phyloP scores from a whole-genome alignment of 495 filamentous ascomycete species.

The Bombardia bombarda region DNA sequence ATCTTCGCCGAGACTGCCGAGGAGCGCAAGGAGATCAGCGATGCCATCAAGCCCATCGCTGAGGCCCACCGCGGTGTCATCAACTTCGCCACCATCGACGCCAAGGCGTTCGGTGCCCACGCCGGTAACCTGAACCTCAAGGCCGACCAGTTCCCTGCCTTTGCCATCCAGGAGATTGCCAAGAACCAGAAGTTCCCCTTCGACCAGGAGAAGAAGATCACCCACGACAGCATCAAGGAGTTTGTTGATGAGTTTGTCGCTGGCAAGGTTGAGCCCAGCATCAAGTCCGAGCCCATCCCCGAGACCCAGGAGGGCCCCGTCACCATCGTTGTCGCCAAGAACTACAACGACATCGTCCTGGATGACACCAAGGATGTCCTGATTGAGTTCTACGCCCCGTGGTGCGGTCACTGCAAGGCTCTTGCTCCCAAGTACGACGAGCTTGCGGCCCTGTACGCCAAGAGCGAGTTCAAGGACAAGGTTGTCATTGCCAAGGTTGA shows the following conservation, averaged over 20 bases:
- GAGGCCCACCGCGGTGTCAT: constrained; percentile 71
- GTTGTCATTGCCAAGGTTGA: constrained; percentile 97
- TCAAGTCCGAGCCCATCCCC: constrained; percentile 97
- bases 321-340: constrained; percentile 84
- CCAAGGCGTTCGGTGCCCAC: constrained; percentile 89
- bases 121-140: constrained; percentile 96
- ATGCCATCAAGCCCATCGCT: constrained; percentile 55
- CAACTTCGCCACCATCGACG: constrained; percentile 98
- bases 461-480: constrained; percentile 66
- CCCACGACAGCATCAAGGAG: constrained; percentile 60
- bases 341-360: constrained; percentile 86
- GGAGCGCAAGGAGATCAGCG: constrained; percentile 73
- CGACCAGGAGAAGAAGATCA: constrained; percentile 77
- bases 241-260: constrained; percentile 85
- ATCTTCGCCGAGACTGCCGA: constrained; percentile 94
- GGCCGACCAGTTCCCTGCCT: constrained; percentile 87
- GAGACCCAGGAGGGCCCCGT: constrained; percentile 91
- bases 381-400: constrained; percentile 96
- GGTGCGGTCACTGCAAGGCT: constrained; percentile 99
- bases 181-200: constrained; percentile 98
- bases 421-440: constrained; percentile 87
- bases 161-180: constrained; percentile 91
- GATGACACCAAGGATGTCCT: constrained; percentile 95
- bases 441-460: constrained; percentile 71
- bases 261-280: constrained; percentile 85